Conservation (phyloP, 2,329 filamentous ascomycete genomes). For the Scytalidium lignicola region DNA sequence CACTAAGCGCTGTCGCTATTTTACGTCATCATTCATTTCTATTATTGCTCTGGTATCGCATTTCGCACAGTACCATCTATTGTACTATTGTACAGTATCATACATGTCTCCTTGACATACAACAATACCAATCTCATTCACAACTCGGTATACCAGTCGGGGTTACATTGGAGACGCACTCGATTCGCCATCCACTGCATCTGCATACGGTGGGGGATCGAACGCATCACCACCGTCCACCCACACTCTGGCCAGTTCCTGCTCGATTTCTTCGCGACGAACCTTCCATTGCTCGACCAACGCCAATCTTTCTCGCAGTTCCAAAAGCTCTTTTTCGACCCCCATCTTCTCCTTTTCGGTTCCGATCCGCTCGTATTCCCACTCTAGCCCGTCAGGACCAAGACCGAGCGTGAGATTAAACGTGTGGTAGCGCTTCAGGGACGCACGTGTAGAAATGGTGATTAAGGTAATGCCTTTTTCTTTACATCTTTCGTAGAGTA, state of each 20-base stretch:
- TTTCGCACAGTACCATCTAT: too few relatives aligned
- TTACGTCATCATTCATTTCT: too few relatives aligned
- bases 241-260: slow-evolving; percentile 55
- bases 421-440: slow-evolving; percentile 91
- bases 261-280: slow-evolving; percentile 74
- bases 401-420: slow-evolving; percentile 82
- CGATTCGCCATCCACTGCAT: not conserved
- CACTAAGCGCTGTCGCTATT: too few relatives aligned
- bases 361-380: slow-evolving; percentile 91
- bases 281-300: slow-evolving; percentile 82
- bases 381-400: slow-evolving; percentile 76
- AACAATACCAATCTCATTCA: too few relatives aligned
- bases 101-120: too few relatives aligned
- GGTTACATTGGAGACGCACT: too few relatives aligned
- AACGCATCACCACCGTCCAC: slow-evolving; percentile 18
- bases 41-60: too few relatives aligned
- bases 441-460: slow-evolving; percentile 91
- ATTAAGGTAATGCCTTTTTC: slow-evolving; percentile 91
- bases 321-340: slow-evolving; percentile 84
- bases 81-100: too few relatives aligned
- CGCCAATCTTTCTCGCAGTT: slow-evolving; percentile 72
- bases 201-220: slow-evolving; percentile 1
- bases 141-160: too few relatives aligned
- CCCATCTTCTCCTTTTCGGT: slow-evolving; percentile 89
- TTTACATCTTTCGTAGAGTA: slow-evolving; percentile 91